Evolutionary conservation across 257 asterid species (phyloP).

Genomic region (Solanum bukasovii): DNA sequence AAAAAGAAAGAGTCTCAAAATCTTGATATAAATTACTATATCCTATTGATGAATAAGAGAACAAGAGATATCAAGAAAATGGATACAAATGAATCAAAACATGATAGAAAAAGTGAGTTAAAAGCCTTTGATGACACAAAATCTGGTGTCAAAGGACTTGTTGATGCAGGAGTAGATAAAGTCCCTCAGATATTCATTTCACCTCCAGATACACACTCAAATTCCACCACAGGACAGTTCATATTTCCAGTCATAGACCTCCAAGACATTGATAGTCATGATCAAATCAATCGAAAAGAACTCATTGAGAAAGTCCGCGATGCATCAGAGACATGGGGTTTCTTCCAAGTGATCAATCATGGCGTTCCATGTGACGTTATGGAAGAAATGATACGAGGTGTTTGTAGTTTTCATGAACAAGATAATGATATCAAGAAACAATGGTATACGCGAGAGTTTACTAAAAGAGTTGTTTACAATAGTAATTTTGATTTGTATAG

Average conservation of each 20-base stretch:
- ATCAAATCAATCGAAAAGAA: not conserved
- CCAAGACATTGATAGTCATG: not conserved
- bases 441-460: slow-evolving; percentile 11
- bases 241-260: slow-evolving; percentile 15
- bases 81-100: not conserved
- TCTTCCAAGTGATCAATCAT: slow-evolving; percentile 19
- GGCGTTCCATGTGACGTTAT: slow-evolving; percentile 2
- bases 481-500: slow-evolving; percentile 18
- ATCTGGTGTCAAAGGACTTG: slow-evolving; percentile 22
- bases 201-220: not conserved
- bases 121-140: slow-evolving; percentile 19
- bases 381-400: slow-evolving; percentile 17
- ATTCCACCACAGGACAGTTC: not conserved
- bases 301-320: not conserved
- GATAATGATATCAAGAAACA: slow-evolving; percentile 7
- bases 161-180: slow-evolving; percentile 12
- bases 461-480: slow-evolving; percentile 7
- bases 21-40: not conserved
- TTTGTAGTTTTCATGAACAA: slow-evolving; percentile 11
- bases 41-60: not conserved
- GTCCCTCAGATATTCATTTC: slow-evolving; percentile 12
- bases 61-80: not conserved
- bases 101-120: slow-evolving; percentile 8
- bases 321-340: slow-evolving; percentile 21
- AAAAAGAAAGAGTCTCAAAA: not conserved